phyloP scores from a whole-genome alignment of 1,284 basidiomycete genomes.

The Neolentinus lepideus region DNA sequence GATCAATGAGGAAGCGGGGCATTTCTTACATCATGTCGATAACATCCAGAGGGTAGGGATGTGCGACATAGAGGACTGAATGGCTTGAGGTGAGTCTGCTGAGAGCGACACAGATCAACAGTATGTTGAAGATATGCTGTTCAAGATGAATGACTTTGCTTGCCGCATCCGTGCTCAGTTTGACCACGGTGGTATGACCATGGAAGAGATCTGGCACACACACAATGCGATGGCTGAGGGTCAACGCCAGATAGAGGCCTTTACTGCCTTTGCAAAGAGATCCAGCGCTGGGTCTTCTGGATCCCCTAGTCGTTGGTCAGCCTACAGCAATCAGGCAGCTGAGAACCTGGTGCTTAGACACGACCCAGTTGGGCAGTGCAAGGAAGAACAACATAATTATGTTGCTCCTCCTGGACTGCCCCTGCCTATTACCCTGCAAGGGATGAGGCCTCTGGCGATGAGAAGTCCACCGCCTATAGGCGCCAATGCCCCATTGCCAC shows the following conservation, averaged over 20 bases:
- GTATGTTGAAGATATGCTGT: neutral
- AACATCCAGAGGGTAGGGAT: neutral
- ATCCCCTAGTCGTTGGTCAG: neutral
- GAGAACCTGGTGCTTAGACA: neutral
- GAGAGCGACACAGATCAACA: neutral
- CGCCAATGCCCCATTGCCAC: neutral
- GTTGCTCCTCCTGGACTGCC: no score
- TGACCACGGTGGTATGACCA: neutral
- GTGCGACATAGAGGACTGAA: neutral
- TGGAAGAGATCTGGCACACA: neutral
- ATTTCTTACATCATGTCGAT: neutral
- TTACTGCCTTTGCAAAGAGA: neutral
- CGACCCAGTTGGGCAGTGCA: neutral
- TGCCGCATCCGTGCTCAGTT: neutral
- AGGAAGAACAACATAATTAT: neutral
- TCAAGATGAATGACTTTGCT: neutral
- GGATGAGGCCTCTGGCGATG: neutral
- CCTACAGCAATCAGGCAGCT: neutral
- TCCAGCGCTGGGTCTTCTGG: neutral
- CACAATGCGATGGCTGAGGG: neutral
- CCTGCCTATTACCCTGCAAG: neutral
- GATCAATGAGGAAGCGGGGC: neutral
- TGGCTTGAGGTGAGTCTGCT: neutral
- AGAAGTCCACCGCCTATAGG: neutral
- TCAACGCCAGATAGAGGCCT: neutral